phyloP scores from a whole-genome alignment of 192 early-diverging fungal species.

The Coemansia sp. region DNA sequence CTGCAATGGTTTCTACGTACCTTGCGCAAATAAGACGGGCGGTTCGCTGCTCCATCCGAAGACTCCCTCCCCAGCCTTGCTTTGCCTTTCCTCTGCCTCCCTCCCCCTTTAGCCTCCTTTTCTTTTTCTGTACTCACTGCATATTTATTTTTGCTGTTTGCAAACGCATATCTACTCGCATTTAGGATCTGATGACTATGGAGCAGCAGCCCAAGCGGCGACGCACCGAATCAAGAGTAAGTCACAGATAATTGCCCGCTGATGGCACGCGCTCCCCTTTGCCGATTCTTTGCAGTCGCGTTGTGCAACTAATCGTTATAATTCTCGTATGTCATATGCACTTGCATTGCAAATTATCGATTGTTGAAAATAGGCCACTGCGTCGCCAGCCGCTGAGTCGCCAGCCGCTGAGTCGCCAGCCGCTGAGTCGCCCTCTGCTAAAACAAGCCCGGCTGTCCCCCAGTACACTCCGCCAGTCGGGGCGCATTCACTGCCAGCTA shows the following conservation, averaged over 20 bases:
- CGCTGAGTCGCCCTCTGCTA: conserved; percentile 25
- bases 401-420: conserved; percentile 29
- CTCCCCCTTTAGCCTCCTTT: conserved; percentile 17
- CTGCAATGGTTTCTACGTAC: not conserved
- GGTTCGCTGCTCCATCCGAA: conserved; percentile 11
- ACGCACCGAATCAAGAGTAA: conserved; percentile 51
- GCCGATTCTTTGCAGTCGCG: too few species aligned
- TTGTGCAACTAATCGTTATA: too few species aligned
- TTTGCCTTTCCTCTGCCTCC: conserved; percentile 12
- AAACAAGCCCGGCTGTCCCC: conserved; percentile 22
- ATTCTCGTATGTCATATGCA: too few species aligned
- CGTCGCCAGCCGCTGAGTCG: conserved; percentile 32
- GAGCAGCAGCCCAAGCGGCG: conserved; percentile 53
- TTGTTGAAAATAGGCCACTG: conserved; percentile 31
- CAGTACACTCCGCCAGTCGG: conserved; percentile 23
- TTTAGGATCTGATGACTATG: conserved; percentile 44
- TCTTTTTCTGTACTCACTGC: conserved; percentile 18
- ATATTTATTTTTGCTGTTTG: not conserved
- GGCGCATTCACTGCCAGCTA: conserved; percentile 34
- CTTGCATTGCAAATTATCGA: too few species aligned
- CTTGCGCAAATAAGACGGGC: conserved; percentile 12
- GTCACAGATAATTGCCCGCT: conserved; percentile 1
- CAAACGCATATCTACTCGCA: not conserved
- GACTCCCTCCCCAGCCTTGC: conserved; percentile 13
- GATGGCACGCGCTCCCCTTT: too few species aligned